A percentile compares a stretch with the other conserved stretches of the same genome.
Evolutionary conservation across 202 grass and related monocot genomes (phyloP).

Genomic region (Schoenoplectus tabernaemontani): DNA sequence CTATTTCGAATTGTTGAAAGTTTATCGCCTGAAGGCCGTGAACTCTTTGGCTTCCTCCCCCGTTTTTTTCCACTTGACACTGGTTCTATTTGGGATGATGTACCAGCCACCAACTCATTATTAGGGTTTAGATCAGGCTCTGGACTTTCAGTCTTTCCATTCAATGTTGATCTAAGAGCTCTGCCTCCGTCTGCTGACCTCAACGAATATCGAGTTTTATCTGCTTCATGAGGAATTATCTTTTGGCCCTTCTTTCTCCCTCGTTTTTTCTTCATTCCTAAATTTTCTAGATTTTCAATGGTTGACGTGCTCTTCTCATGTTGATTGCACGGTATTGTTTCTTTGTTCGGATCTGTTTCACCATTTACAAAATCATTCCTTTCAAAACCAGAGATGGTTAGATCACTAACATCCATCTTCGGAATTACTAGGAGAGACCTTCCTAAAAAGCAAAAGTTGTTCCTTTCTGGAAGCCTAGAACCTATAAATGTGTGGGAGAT

Average conservation of each 20-base stretch:
- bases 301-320: slow-evolving; percentile 13
- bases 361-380: background rate
- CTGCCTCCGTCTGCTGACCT: slow-evolving; percentile 37
- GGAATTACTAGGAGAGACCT: background rate
- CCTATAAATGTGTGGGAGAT: background rate
- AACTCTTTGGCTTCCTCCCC: slow-evolving; percentile 23
- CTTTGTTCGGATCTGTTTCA: slow-evolving; percentile 6
- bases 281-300: slow-evolving; percentile 45
- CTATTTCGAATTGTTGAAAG: slow-evolving; percentile 45
- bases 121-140: slow-evolving; percentile 6
- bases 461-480: background rate
- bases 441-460: background rate
- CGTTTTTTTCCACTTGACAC: slow-evolving; percentile 31
- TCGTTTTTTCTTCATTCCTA: slow-evolving; percentile 38
- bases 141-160: slow-evolving; percentile 7
- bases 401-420: slow-evolving; percentile 9
- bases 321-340: slow-evolving; percentile 25
- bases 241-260: slow-evolving; percentile 25
- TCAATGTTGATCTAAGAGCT: slow-evolving; percentile 35
- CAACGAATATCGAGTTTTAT: slow-evolving; percentile 34
- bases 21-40: slow-evolving; percentile 12
- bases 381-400: background rate
- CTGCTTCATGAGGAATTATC: slow-evolving; percentile 25
- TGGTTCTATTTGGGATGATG: slow-evolving; percentile 16
- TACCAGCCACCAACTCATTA: slow-evolving; percentile 24